Evolutionary conservation across 2,329 filamentous ascomycete genomes (phyloP).

Genomic region (Apiospora malaysiana): DNA sequence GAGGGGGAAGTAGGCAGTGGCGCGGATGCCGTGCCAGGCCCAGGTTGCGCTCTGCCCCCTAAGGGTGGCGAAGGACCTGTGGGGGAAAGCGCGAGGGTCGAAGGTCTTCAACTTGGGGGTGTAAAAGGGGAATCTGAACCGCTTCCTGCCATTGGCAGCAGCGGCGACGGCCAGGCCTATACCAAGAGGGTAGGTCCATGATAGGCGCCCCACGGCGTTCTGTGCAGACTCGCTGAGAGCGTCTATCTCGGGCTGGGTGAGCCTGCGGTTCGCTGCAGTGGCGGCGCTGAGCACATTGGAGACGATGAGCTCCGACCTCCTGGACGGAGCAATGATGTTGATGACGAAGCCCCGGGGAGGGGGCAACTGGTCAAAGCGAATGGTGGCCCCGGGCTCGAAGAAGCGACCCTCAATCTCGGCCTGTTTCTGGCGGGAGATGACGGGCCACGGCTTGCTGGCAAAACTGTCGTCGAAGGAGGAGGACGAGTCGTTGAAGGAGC

Average conservation of each 20-base stretch:
- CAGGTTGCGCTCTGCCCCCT: slow-evolving; percentile 34
- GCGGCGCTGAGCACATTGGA: slow-evolving; percentile 18
- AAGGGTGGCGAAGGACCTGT: slow-evolving; percentile 30
- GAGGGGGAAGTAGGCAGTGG: slow-evolving; percentile 41
- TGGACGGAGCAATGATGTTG: not conserved
- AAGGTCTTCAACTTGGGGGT: slow-evolving; percentile 41
- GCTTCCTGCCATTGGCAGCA: slow-evolving; percentile 38
- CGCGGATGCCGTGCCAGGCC: slow-evolving; percentile 45
- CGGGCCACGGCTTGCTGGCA: slow-evolving; percentile 33
- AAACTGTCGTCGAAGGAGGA: not conserved
- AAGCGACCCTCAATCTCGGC: slow-evolving; percentile 31
- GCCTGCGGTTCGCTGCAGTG: slow-evolving; percentile 27
- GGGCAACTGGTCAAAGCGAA: slow-evolving; percentile 36
- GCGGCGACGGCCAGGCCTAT: slow-evolving; percentile 32
- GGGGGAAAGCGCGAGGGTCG: slow-evolving; percentile 41
- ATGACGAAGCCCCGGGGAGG: not conserved
- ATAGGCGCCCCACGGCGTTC: slow-evolving; percentile 38
- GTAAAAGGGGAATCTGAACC: slow-evolving; percentile 49
- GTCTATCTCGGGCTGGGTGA: slow-evolving; percentile 37
- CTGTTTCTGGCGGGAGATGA: slow-evolving; percentile 24
- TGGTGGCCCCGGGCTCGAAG: slow-evolving; percentile 35
- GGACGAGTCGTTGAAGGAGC: not conserved
- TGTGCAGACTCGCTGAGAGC: slow-evolving; percentile 33
- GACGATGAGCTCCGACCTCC: not conserved
- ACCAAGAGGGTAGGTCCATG: slow-evolving; percentile 37